Conservation (phyloP, 106 monocot genomes). For the Dendrobium huoshanense region DNA sequence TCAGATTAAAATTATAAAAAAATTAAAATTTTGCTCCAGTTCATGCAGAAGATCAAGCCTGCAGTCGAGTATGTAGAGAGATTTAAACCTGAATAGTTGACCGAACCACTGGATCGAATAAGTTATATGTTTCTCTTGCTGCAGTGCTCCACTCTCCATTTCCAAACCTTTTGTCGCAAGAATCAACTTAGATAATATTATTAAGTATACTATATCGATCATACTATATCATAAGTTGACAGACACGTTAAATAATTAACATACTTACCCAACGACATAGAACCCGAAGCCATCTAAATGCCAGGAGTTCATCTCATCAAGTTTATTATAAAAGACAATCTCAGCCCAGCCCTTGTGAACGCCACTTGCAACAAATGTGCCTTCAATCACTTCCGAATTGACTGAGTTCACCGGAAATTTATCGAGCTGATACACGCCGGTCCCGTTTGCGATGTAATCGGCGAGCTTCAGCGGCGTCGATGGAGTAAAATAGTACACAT, state of each 20-base stretch:
- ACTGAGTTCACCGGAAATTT: conserved; percentile 13
- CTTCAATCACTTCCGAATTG: background rate
- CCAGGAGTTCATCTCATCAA: conserved; percentile 31
- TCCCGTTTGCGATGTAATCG: conserved; percentile 26
- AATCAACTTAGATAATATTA: background rate
- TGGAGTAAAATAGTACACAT: conserved; percentile 32
- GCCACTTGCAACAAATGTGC: conserved; percentile 28
- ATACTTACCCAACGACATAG: conserved; percentile 33
- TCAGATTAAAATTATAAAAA: background rate
- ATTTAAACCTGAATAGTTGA: conserved; percentile 31
- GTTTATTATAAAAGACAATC: conserved; percentile 28
- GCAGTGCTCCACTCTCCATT: conserved; percentile 29
- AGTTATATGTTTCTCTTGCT: conserved; percentile 28
- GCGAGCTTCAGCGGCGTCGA: conserved; percentile 42
- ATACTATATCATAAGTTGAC: too few species aligned
- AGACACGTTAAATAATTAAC: too few species aligned
- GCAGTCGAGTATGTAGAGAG: background rate
- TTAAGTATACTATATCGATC: too few species aligned
- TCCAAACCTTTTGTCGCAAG: conserved; percentile 19
- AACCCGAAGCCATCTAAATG: conserved; percentile 50
- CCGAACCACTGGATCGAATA: conserved; percentile 32
- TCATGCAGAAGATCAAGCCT: background rate
- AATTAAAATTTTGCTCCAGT: too few species aligned
- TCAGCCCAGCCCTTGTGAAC: conserved; percentile 36
- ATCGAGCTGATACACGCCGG: conserved; percentile 40